Evolutionary conservation across 169 alveolate species (phyloP).

Genomic region (Plasmodium berghei): DNA sequence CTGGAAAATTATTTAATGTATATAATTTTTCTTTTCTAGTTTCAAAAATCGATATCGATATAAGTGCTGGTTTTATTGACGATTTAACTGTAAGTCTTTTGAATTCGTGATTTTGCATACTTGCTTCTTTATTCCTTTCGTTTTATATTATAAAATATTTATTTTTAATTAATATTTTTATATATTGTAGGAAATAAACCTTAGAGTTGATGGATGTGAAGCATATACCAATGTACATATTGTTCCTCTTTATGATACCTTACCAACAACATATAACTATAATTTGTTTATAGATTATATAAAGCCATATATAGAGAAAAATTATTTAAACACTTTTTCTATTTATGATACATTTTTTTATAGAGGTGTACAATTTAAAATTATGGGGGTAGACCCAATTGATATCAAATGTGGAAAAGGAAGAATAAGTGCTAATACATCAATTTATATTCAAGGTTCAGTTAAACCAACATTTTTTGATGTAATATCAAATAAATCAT

Average conservation of each 20-base stretch:
- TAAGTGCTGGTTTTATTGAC: constrained; percentile 52
- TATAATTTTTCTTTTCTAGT: constrained; percentile 45
- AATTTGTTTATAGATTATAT: constrained; percentile 78
- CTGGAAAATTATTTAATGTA: constrained; percentile 36
- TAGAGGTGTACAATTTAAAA: constrained; percentile 82
- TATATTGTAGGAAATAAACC: constrained; percentile 29
- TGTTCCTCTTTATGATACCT: constrained; percentile 80
- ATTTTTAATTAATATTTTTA: neutral
- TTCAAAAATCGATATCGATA: constrained; percentile 33
- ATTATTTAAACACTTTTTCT: constrained; percentile 78
- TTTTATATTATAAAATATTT: neutral
- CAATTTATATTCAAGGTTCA: constrained; percentile 78
- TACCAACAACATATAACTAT: constrained; percentile 80
- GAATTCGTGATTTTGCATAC: neutral
- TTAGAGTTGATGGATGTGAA: constrained; percentile 75
- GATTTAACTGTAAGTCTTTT: constrained; percentile 18
- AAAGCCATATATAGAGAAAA: constrained; percentile 79
- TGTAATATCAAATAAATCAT: constrained; percentile 76
- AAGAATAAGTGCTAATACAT: constrained; percentile 78
- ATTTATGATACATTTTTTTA: constrained; percentile 81
- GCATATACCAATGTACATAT: constrained; percentile 77
- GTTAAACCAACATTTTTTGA: constrained; percentile 81
- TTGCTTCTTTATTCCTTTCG: neutral
- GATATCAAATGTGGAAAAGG: constrained; percentile 76
- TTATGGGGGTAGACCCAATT: constrained; percentile 80